These are phyloP conservation scores for Aspergillus latus DNA, from an alignment of 2,329 filamentous ascomycete species.

Conservation along the genomic window DNA sequence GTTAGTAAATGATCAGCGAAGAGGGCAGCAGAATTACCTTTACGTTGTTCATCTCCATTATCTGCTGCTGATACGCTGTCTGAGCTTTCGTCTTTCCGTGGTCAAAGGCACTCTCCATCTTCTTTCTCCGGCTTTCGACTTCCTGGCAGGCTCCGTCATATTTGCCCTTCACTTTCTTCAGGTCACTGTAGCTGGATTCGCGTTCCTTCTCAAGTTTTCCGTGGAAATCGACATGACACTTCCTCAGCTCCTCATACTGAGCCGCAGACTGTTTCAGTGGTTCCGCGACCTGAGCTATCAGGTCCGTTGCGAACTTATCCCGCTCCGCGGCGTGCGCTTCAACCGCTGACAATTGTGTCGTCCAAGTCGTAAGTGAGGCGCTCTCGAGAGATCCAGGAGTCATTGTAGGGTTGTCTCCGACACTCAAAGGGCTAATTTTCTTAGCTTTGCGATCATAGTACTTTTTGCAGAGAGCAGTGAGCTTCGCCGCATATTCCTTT, in stretches of 20 bases:
- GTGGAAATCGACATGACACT: conserved; percentile 85
- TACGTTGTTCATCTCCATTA: conserved; percentile 92
- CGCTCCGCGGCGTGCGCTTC: conserved; percentile 87
- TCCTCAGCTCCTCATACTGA: conserved; percentile 88
- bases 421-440: conserved; percentile 82
- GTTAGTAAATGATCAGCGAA: conserved; percentile 24
- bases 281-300: conserved; percentile 79
- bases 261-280: conserved; percentile 72
- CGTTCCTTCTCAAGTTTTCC: conserved; percentile 85
- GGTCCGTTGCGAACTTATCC: conserved; percentile 75
- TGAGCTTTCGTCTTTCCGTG: conserved; percentile 83
- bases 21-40: conserved; percentile 53
- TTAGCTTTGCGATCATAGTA: conserved; percentile 96
- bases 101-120: conserved; percentile 90
- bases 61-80: conserved; percentile 85
- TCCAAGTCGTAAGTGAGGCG: conserved; percentile 95
- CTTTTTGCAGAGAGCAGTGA: conserved; percentile 85
- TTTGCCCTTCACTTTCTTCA: conserved; percentile 88
- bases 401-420: conserved; percentile 88
- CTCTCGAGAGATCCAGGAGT: conserved; percentile 95
- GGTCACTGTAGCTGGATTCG: conserved; percentile 76
- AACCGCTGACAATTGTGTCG: conserved; percentile 85
- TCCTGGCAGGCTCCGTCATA: conserved; percentile 93
- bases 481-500: conserved; percentile 91
- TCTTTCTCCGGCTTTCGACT: conserved; percentile 91